Evolutionary conservation across 768 basidiomycete genomes (phyloP).

Genomic region (Fomitopsis pulvina): DNA sequence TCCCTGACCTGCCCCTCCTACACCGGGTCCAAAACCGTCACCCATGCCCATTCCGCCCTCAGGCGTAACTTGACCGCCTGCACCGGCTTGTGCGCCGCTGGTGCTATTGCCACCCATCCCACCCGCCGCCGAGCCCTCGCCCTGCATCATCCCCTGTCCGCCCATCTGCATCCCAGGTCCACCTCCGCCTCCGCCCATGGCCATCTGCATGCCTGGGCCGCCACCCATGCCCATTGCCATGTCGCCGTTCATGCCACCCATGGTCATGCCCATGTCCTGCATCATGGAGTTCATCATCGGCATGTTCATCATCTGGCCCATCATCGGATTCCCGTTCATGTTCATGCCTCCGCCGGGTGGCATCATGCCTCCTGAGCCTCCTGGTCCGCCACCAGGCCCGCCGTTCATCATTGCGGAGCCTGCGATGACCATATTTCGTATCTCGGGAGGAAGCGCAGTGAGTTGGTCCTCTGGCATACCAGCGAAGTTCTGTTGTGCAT

Average conservation of each 20-base stretch:
- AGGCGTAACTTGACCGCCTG: constrained; percentile 14
- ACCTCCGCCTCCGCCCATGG: constrained; percentile 17
- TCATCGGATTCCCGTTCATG: constrained; percentile 30
- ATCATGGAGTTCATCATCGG: constrained; percentile 62
- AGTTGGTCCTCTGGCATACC: constrained; percentile 81
- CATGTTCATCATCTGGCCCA: constrained; percentile 28
- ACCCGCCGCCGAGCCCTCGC: constrained; percentile 13
- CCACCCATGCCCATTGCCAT: constrained; percentile 43
- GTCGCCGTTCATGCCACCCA: constrained; percentile 48
- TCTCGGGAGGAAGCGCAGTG: constrained; percentile 68
- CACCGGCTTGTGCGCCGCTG: constrained; percentile 9
- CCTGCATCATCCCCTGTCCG: constrained; percentile 16
- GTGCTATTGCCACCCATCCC: constrained; percentile 7
- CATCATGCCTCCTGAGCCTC: constrained; percentile 32
- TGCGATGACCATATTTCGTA: constrained; percentile 84
- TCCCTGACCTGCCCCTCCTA: constrained; percentile 36
- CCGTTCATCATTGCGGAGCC: constrained; percentile 74
- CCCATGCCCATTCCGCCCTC: constrained; percentile 30
- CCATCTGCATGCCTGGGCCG: constrained; percentile 28
- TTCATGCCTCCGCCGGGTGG: constrained; percentile 22
- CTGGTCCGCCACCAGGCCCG: constrained; percentile 35
- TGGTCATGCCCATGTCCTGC: constrained; percentile 57
- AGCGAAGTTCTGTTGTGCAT: constrained; percentile 55
- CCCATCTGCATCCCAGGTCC: constrained; percentile 18
- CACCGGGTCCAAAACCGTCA: constrained; percentile 30